Base-by-base conservation (phyloP, 257 asterid species). In the Solanum virginianum region DNA sequence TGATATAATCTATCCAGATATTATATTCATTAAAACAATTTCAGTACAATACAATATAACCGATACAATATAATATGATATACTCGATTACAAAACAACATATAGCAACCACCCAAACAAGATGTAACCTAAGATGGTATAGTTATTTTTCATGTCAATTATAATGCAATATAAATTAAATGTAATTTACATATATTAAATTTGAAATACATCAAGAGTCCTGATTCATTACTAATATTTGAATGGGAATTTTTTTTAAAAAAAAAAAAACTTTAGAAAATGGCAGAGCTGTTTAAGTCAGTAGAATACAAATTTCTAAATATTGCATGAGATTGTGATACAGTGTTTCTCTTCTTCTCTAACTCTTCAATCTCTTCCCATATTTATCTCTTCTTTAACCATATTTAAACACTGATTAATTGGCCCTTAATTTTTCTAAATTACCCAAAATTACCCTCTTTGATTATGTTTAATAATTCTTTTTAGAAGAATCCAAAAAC, bases 251-350 rank as follows among this genome's bases (percentile, higher is more conserved):
- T 36, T 36, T 36, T 36, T 36, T 36, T 26, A 24, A 63, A 24
- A 24, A 63, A 9, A 6, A 55, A 26, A 29, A 29, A 29, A 29
- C 32, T 32, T 16, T 2, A 22, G 24, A 11, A 63, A 1, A n/a
- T 14, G 26, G 10, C 15, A 59, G 29, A 59, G 29, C n/a, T 59
- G 66, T 59, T 59, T n/a, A 59, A 1, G n/a, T 26, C 15, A 59
- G 7, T 59, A 70, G 2, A 70, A 70, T 18, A 47, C 8, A 36
- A 41, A 36, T 81, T 89, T 26, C 89, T 69, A 77, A 65, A 89
- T 75, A 84, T 89, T 89, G 92, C 92, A 89, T 89, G 92, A 79
- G 8, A 84, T 81, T 60, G 55, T 15, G 15, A 16, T 53, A 79
- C 71, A 68, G 53, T 77, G 85, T 83, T 85, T 86, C 86, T 36